Conservation (phyloP, 805 yeast genomes). For the Starmerella etchellsii region DNA sequence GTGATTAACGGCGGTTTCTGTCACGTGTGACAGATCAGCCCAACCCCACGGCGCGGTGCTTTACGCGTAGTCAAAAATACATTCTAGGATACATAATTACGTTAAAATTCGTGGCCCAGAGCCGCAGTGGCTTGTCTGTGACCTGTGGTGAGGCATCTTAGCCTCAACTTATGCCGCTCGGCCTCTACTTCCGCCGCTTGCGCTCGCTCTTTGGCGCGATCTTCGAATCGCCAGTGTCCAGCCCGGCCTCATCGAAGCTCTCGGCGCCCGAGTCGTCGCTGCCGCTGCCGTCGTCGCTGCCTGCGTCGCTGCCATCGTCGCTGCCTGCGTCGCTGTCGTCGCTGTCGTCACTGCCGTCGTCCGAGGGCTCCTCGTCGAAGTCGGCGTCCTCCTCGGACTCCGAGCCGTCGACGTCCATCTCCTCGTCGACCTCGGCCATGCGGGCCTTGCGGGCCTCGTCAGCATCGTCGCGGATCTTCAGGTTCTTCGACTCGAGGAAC, state of each 20-base stretch:
- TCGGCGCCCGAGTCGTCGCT: conserved; percentile 7
- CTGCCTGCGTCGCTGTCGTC: conserved; percentile 34
- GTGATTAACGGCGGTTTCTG: too few relatives aligned
- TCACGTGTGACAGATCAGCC: too few relatives aligned
- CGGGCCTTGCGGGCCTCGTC: conserved; percentile 73
- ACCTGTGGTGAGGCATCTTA: too few relatives aligned
- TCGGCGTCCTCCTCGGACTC: conserved; percentile 33
- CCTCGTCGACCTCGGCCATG: conserved; percentile 51
- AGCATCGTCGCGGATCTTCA: conserved; percentile 77
- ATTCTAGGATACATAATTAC: too few relatives aligned
- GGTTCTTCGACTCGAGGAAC: conserved; percentile 62
- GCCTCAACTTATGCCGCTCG: not conserved
- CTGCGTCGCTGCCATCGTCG: conserved; percentile 7
- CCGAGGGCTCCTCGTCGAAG: conserved; percentile 74
- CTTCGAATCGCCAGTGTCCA: conserved; percentile 15
- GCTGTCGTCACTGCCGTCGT: conserved; percentile 58
- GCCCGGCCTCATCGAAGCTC: conserved; percentile 12
- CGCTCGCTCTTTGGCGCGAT: conserved; percentile 10
- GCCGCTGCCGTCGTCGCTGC: not conserved
- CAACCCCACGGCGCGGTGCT: too few relatives aligned
- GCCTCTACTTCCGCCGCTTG: conserved; percentile 2
- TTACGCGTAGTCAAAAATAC: too few relatives aligned
- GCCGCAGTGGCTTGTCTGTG: too few relatives aligned
- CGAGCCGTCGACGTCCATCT: conserved; percentile 41
- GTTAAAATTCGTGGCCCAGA: too few relatives aligned